Base-by-base conservation (phyloP, 768 basidiomycete species). In the Auriscalpium orientale region DNA sequence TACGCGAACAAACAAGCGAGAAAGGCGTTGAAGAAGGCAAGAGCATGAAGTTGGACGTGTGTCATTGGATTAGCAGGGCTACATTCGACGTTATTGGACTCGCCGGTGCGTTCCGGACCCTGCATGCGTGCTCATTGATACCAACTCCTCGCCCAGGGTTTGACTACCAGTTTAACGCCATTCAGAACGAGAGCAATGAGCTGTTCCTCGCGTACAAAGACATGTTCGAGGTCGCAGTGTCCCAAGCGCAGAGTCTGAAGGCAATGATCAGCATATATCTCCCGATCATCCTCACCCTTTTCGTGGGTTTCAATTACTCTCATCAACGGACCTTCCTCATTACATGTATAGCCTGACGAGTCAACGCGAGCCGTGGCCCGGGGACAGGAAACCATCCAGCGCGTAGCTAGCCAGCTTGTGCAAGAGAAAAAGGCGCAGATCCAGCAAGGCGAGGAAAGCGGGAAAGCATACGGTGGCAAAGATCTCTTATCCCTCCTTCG, bases 31-130 rank as follows among this genome's bases (percentile, higher is more conserved):
- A 58, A 9, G 55, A 43, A 10, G 54, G 18, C 47, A 49, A 64
- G 8, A 74, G 64, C 8, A 63, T 66, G 57, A 76, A 64, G 63
- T 65, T 97, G 22, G 90, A 97, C 63, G 81, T 94, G 8, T 84
- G 81, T 65, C 82, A 80, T 61, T 95, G 88, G 87, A 70, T 94
- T 36, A 87, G 84, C 59, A 79, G 91, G 45, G 84, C 85, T 9
- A 92, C 92, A 0, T 89, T 97, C 64, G 94, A 95, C 67, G 85
- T 95, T 46, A 92, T 97, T 62, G 94, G 92, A 1, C 68, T 90
- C n/a, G 89, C 92, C 44, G 89, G 89, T 89, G 54, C 47, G 74
- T 66, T 8, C 21, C 55, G 47, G 15, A 49, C 4, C 13, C 12
- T 18, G 28, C 15, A 16, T 28, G 1, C 1, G 4, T 18, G 33